These are phyloP conservation scores for Populus simonii DNA, from an alignment of 345 rosid genomes.

Conservation along the genomic window DNA sequence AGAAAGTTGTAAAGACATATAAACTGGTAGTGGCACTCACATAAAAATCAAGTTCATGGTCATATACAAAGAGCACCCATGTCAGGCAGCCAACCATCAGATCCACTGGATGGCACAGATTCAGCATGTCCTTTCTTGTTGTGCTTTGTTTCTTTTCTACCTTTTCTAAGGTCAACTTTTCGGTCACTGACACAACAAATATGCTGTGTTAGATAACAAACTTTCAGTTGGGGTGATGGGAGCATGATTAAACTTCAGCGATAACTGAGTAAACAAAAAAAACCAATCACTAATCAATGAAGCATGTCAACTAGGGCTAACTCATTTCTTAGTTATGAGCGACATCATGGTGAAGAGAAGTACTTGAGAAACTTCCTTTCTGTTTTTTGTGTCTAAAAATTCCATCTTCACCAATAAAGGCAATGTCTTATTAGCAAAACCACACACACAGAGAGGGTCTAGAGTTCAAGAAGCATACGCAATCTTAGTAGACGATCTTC, in stretches of 20 bases:
- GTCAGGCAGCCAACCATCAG: constrained; percentile 55
- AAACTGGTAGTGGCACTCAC: constrained; percentile 12
- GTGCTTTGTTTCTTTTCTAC: constrained; percentile 54
- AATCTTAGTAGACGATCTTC: constrained; percentile 50
- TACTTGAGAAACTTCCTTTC: not conserved
- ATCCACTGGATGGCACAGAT: constrained; percentile 35
- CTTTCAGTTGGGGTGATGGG: not conserved
- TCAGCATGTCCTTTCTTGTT: constrained; percentile 42
- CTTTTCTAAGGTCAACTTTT: constrained; percentile 52
- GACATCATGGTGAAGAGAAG: not conserved
- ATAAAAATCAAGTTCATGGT: constrained; percentile 36
- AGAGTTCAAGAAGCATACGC: constrained; percentile 44
- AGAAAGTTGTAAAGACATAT: not conserved
- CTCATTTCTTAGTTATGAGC: not conserved
- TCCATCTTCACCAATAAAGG: not conserved
- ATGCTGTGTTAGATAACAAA: constrained; percentile 6
- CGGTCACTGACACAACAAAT: constrained; percentile 36
- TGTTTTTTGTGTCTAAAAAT: not conserved
- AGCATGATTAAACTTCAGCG: not conserved
- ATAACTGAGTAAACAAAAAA: too few relatives aligned
- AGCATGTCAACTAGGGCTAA: not conserved
- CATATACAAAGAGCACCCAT: constrained; percentile 87
- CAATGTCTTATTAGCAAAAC: not conserved
- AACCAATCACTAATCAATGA: not conserved
- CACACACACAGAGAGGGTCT: not conserved